Conservation (phyloP, 2,329 filamentous ascomycete species). For the Curvularia hawaiiensis region DNA sequence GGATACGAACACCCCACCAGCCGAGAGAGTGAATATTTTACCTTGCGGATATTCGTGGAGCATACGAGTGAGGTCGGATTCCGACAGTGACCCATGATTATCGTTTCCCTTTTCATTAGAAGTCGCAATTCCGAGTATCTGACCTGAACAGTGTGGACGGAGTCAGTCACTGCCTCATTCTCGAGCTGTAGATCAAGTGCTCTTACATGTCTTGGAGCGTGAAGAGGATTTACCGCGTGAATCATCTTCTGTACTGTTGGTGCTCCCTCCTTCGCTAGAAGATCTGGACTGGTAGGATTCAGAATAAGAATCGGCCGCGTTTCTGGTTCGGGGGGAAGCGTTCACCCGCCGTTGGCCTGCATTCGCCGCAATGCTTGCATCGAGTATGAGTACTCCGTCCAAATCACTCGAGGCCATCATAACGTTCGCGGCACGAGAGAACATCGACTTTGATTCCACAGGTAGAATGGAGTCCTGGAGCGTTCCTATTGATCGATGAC, state of each 20-base stretch:
- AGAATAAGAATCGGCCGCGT: conserved; percentile 6
- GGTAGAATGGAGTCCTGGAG: conserved; percentile 41
- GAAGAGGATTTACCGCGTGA: conserved; percentile 4
- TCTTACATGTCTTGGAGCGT: conserved; percentile 22
- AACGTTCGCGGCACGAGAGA: conserved; percentile 40
- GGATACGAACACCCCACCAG: conserved; percentile 22
- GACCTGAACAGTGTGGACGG: conserved; percentile 1
- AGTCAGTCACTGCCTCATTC: not conserved
- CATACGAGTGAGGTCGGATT: conserved; percentile 28
- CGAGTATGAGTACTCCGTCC: conserved; percentile 43
- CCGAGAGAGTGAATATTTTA: conserved; percentile 33
- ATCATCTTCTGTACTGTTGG: not conserved
- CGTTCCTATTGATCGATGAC: conserved; percentile 21
- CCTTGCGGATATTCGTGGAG: conserved; percentile 33
- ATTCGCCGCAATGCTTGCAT: conserved; percentile 39
- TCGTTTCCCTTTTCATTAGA: conserved; percentile 8
- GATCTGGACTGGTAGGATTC: conserved; percentile 22
- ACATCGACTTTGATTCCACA: conserved; percentile 37
- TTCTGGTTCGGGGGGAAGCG: conserved; percentile 6
- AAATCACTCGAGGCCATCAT: conserved; percentile 40
- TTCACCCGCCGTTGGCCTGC: conserved; percentile 19
- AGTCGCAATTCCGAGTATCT: conserved; percentile 32
- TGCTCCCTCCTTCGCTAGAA: conserved; percentile 24
- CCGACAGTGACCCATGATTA: conserved; percentile 20
- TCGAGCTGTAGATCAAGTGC: not conserved